Evolutionary conservation across 2,329 filamentous ascomycete genomes (phyloP).

Genomic region (Penicillium thymicola): DNA sequence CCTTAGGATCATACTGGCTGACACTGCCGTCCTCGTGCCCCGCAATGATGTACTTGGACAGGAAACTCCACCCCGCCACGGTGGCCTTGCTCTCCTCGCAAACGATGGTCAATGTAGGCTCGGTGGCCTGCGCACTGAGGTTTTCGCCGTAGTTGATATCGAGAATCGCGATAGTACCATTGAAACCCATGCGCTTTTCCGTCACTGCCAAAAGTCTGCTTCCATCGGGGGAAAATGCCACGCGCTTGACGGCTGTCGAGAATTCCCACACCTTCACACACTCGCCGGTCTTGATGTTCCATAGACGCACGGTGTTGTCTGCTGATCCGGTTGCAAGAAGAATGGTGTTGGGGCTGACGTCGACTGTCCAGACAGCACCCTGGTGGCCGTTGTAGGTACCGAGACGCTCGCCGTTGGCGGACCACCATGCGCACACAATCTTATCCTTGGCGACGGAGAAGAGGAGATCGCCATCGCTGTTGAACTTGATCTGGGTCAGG

Average conservation of each 20-base stretch:
- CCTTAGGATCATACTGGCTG: constrained; percentile 87
- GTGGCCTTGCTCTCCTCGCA: constrained; percentile 96
- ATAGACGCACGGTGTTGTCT: constrained; percentile 96
- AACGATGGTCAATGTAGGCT: constrained; percentile 80
- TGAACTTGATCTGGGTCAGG: constrained; percentile 94
- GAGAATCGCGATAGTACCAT: constrained; percentile 89
- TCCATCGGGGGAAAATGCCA: constrained; percentile 95
- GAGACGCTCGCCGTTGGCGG: constrained; percentile 95
- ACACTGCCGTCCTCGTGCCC: constrained; percentile 95
- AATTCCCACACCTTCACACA: constrained; percentile 98
- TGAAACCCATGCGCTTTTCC: constrained; percentile 96
- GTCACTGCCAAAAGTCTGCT: constrained; percentile 87
- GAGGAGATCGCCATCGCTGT: constrained; percentile 91
- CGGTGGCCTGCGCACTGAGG: constrained; percentile 73
- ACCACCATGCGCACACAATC: constrained; percentile 94
- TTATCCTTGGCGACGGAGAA: constrained; percentile 97
- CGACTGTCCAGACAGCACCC: constrained; percentile 97
- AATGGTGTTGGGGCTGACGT: constrained; percentile 87
- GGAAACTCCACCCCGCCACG: constrained; percentile 92
- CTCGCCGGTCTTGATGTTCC: constrained; percentile 91
- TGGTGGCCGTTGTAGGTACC: constrained; percentile 96
- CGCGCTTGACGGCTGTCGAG: constrained; percentile 92
- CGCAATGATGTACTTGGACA: constrained; percentile 93
- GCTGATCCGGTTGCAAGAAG: constrained; percentile 93
- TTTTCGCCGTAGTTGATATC: constrained; percentile 82